A percentile compares a stretch with the other conserved stretches of the same genome.
Conservation (phyloP, 371 early-diverging fungal genomes). For the Nematocida minor region DNA sequence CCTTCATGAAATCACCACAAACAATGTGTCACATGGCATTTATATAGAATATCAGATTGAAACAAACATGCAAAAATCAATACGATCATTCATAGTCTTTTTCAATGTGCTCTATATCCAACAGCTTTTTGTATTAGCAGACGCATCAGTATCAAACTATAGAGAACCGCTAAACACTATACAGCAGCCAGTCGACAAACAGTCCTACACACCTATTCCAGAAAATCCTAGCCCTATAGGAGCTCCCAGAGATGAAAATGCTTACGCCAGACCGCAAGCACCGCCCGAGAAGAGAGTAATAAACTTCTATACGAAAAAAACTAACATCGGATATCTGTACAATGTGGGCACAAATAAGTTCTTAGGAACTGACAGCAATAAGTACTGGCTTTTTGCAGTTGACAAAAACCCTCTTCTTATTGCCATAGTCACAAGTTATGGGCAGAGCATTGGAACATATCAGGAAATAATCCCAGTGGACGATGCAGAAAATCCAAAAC, state of each 20-base stretch:
- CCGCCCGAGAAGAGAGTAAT: neutral
- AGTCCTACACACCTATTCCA: neutral
- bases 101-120: neutral
- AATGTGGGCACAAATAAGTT: constrained; percentile 25
- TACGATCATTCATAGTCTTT: neutral
- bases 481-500: neutral
- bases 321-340: constrained; percentile 26
- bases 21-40: constrained; percentile 12
- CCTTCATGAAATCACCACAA: no score
- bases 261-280: neutral
- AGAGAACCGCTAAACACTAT: neutral
- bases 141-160: no score
- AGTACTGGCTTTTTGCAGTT: neutral
- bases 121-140: no score
- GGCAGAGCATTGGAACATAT: neutral
- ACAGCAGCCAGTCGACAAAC: neutral
- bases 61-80: neutral
- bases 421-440: neutral
- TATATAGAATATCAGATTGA: neutral
- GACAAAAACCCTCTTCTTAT: neutral
- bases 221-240: neutral
- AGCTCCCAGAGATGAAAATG: neutral
- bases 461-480: neutral
- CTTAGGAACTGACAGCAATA: neutral
- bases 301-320: neutral